phyloP scores from a whole-genome alignment of 208 protist species.

The Leptomonas pyrrhocoris region DNA sequence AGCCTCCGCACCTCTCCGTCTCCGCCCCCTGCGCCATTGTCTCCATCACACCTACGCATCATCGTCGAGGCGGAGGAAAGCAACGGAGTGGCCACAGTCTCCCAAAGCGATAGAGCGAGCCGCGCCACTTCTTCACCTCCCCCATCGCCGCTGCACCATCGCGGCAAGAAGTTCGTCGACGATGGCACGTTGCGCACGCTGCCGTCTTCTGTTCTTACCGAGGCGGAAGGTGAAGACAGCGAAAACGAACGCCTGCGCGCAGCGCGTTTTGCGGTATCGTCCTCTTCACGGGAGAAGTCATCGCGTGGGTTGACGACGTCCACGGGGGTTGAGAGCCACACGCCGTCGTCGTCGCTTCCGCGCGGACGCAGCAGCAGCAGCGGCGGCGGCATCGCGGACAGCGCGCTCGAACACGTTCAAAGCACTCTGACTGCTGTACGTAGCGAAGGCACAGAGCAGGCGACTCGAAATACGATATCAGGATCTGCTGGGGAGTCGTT shows the following conservation, averaged over 20 bases:
- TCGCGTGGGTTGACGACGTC: slow-evolving; percentile 30
- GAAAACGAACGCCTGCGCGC: not conserved
- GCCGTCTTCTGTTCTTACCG: slow-evolving; percentile 6
- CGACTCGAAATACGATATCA: not conserved
- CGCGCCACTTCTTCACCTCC: not conserved
- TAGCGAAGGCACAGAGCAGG: not conserved
- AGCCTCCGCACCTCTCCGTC: slow-evolving; percentile 2
- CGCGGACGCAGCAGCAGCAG: slow-evolving; percentile 12
- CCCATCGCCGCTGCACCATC: not conserved
- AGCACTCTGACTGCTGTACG: not conserved
- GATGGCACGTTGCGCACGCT: slow-evolving; percentile 27
- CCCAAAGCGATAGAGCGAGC: not conserved
- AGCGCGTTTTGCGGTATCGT: not conserved
- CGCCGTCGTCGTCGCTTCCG: slow-evolving; percentile 12
- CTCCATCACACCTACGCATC: not conserved
- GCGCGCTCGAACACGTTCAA: not conserved
- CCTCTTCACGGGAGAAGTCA: slow-evolving; percentile 26
- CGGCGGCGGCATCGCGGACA: not conserved
- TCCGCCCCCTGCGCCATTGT: not conserved
- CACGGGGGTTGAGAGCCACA: slow-evolving; percentile 6
- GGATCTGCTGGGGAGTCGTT: not conserved
- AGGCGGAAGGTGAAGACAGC: not conserved
- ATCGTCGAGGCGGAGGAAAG: not conserved
- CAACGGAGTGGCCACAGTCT: not conserved
- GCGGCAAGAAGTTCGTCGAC: slow-evolving; percentile 9